Evolutionary conservation across 495 filamentous ascomycete species (phyloP).

Genomic region (Aspergillus baeticus): DNA sequence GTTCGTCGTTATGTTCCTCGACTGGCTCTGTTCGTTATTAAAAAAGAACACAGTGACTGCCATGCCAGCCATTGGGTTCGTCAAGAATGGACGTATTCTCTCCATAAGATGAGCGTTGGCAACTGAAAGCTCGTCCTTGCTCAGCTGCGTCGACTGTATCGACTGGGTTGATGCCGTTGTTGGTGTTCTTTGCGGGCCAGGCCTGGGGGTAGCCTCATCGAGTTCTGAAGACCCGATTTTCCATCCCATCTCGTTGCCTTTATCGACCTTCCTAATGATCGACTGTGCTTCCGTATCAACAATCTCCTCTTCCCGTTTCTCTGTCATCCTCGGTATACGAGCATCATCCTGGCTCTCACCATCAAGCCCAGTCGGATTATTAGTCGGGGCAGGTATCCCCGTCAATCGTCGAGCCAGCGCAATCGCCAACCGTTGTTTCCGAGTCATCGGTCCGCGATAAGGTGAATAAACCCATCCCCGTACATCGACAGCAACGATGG

Average conservation of each 20-base stretch:
- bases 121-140: conserved; percentile 65
- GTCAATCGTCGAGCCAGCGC: conserved; percentile 80
- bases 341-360: conserved; percentile 18
- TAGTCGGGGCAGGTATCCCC: conserved; percentile 71
- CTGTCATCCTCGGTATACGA: conserved; percentile 16
- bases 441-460: conserved; percentile 78
- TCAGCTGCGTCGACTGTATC: conserved; percentile 54
- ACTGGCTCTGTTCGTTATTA: conserved; percentile 73
- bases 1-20: conserved; percentile 75
- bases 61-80: conserved; percentile 67
- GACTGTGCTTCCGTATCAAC: conserved; percentile 70
- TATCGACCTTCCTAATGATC: conserved; percentile 67
- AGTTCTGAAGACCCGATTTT: conserved; percentile 35
- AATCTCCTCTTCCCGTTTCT: conserved; percentile 55
- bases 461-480: conserved; percentile 92
- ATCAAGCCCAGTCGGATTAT: conserved; percentile 30
- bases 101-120: conserved; percentile 88
- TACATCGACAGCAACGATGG: conserved; percentile 85
- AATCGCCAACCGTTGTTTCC: conserved; percentile 82
- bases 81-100: conserved; percentile 83
- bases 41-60: conserved; percentile 93
- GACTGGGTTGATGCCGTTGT: conserved; percentile 42
- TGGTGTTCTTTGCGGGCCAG: conserved; percentile 11
- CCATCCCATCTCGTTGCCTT: conserved; percentile 67
- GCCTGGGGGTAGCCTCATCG: conserved; percentile 12